Percentiles rank a stretch among this genome's conserved stretches.
Conservation (phyloP, 345 rosid species). For the Eucalyptus polybractea region DNA sequence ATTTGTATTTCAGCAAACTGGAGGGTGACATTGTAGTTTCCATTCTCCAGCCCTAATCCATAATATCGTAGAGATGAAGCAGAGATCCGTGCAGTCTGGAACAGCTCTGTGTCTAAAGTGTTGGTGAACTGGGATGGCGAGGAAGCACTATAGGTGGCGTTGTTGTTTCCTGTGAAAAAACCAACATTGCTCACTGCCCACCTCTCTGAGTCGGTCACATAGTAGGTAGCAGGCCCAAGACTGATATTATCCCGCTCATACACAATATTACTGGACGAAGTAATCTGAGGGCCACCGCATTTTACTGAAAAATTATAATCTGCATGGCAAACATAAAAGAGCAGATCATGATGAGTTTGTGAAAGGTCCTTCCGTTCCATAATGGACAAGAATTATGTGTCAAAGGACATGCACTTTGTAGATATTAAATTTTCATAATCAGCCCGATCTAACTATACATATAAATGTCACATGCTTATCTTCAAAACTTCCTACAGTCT, state of each 20-base stretch:
- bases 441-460: not conserved
- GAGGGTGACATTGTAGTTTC: slow-evolving; percentile 44
- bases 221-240: slow-evolving; percentile 52
- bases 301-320: slow-evolving; percentile 47
- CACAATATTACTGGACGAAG: slow-evolving; percentile 8
- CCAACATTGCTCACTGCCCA: slow-evolving; percentile 51
- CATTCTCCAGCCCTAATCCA: slow-evolving; percentile 78
- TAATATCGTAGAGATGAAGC: slow-evolving; percentile 65
- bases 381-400: not conserved
- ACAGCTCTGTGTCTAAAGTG: slow-evolving; percentile 18
- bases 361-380: not conserved
- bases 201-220: slow-evolving; percentile 16
- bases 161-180: slow-evolving; percentile 3
- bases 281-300: slow-evolving; percentile 52
- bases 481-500: not conserved
- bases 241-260: slow-evolving; percentile 31
- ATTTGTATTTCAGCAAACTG: slow-evolving; percentile 30
- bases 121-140: slow-evolving; percentile 2
- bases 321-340: not conserved
- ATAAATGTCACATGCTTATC: not conserved
- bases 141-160: not conserved
- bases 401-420: not conserved
- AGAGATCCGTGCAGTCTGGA: slow-evolving; percentile 50
- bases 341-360: not conserved
- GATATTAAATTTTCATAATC: not conserved